phyloP scores from a whole-genome alignment of 1,139 yeast genomes.

The Wickerhamiella pararugosa region DNA sequence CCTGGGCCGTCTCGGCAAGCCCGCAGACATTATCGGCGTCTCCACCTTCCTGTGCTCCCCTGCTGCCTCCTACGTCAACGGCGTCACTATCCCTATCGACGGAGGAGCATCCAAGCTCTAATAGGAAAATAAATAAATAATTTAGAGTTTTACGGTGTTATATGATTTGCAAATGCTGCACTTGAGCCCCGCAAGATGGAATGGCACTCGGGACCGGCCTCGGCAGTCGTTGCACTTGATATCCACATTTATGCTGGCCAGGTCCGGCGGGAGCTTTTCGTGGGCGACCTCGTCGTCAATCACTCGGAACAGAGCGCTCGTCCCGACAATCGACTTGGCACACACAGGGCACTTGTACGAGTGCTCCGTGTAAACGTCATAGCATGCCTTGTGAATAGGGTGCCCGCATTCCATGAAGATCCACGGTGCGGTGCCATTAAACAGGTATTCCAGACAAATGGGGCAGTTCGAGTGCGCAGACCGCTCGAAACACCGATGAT shows the following conservation, averaged over 20 bases:
- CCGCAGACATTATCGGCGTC: conserved; percentile 46
- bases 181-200: conserved; percentile 74
- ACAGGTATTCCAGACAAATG: conserved; percentile 81
- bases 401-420: conserved; percentile 94
- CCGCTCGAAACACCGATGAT: conserved; percentile 72
- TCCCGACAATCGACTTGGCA: conserved; percentile 66
- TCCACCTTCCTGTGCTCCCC: conserved; percentile 44
- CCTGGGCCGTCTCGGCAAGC: conserved; percentile 46
- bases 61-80: conserved; percentile 51
- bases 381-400: conserved; percentile 78
- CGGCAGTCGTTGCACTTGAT: conserved; percentile 81
- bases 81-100: conserved; percentile 58
- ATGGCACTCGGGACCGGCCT: conserved; percentile 60
- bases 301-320: conserved; percentile 77
- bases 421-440: conserved; percentile 70
- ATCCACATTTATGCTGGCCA: conserved; percentile 59
- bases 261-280: conserved; percentile 70
- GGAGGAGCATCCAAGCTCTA: conserved; percentile 37
- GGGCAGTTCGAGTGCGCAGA: conserved; percentile 89
- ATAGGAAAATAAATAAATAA: conserved; percentile 8
- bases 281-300: conserved; percentile 67
- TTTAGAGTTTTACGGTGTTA: conserved; percentile 49
- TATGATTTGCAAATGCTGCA: conserved; percentile 79
- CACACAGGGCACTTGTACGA: conserved; percentile 87
- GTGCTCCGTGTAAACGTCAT: conserved; percentile 61